Evolutionary conservation across 192 early-diverging fungal species (phyloP), one percentile per base, ranked within the genome.

Genomic region (Entomortierella beljakovae): DNA sequence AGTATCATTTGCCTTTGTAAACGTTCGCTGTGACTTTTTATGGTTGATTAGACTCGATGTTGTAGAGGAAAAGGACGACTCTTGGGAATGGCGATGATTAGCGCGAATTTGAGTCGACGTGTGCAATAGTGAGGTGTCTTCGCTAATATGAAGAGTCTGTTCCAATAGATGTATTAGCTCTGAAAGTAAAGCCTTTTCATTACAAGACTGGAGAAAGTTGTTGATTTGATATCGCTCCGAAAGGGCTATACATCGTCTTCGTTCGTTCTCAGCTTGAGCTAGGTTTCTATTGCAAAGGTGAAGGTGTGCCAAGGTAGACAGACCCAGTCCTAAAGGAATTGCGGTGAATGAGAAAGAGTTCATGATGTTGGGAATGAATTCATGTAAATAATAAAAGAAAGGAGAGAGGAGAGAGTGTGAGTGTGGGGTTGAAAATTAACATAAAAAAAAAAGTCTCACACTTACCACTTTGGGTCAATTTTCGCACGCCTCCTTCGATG

Each of bases 271-370:
- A 10, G 69, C 42, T 6, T 57, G 69, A 20, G 37, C 32, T 18
- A 71, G 60, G 51, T 29, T 57, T 4, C 22, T 62, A 43, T 61
- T 26, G 18, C 60, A 63, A 22, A 71, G 60, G 16, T 57, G 42
- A 28, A 71, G 18, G 20, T 71, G 69, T 6, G 60, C 61, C 2
- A 54, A 59, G 23, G 69, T 54, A 13, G 54, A 38, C 4, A 71
- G 53, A 15, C 69, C 69, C 31, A 71, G 53, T n/a, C 69, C 60
- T 1, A 71, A 8, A 16, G 69, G 37, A 6, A 71, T 55, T 29
- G 64, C 28, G 23, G 50, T 15, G 50, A 64, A 35, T 23, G 57
- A 26, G 57, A 43, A 43, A 6, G 57, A 18, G 49, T 20, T 48
- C 51, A 64, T 53, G 32, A 4, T 7, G 46, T 46, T 13, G 26